Percentiles rank a stretch among this genome's conserved stretches.
Evolutionary conservation across 225 moss, liverwort and hornwort genomes (phyloP).

Genomic region (Marchantia polymorpha): DNA sequence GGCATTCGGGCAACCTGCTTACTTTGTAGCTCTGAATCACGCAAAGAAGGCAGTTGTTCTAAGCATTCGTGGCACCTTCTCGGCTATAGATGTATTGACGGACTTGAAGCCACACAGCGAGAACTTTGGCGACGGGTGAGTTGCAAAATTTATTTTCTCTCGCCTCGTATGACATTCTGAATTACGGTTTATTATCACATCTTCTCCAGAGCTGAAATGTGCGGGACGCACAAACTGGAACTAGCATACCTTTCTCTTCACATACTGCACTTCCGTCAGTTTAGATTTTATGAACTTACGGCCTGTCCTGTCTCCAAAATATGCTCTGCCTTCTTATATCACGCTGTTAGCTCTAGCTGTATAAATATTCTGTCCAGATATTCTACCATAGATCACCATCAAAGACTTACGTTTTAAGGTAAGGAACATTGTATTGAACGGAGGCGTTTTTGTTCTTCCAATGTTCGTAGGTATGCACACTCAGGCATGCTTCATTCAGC

Average conservation of each 20-base stretch:
- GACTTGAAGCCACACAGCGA: conserved; percentile 86
- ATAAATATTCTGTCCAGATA: not conserved
- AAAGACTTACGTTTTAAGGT: not conserved
- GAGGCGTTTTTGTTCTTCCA: not conserved
- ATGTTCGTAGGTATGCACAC: conserved; percentile 63
- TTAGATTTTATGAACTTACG: no score
- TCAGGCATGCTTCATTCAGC: conserved; percentile 90
- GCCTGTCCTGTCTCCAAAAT: not conserved
- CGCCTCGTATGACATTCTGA: no score
- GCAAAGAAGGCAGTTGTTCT: conserved; percentile 62
- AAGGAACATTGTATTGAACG: not conserved
- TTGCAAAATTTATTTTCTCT: not conserved
- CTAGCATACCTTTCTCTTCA: no score
- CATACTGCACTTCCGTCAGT: no score
- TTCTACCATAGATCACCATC: not conserved
- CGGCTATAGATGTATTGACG: conserved; percentile 78
- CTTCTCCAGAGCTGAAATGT: not conserved
- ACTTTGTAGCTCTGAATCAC: conserved; percentile 57
- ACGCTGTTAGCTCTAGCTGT: not conserved
- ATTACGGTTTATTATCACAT: not conserved
- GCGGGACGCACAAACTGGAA: no score
- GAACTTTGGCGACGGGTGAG: conserved; percentile 75
- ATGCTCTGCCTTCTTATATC: not conserved
- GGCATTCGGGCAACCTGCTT: conserved; percentile 78
- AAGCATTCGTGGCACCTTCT: conserved; percentile 74